Evolutionary conservation across 352 stramenopile genomes (phyloP).

Genomic region (Globisporangium mamillatum): DNA sequence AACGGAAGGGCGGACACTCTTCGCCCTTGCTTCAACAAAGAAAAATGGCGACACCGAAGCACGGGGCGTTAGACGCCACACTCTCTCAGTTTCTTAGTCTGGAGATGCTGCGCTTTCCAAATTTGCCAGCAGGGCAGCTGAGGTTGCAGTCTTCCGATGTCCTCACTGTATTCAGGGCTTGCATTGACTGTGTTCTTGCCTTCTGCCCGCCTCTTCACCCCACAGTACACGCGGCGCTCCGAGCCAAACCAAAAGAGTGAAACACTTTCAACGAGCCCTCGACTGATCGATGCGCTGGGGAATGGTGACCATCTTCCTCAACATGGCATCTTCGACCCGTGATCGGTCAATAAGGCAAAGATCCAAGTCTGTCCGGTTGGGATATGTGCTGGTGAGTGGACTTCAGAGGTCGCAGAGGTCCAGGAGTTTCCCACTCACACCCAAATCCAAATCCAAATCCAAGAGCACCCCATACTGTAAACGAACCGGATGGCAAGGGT

Average conservation of each 20-base stretch:
- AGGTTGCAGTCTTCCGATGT: neutral
- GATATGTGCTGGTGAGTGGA: neutral
- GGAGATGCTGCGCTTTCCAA: neutral
- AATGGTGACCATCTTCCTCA: slow-evolving; percentile 1
- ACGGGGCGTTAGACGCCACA: neutral
- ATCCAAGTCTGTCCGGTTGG: neutral
- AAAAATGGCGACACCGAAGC: neutral
- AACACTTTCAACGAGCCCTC: neutral
- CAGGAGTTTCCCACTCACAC: neutral
- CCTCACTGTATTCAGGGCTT: neutral
- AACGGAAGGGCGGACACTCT: neutral
- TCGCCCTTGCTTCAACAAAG: neutral
- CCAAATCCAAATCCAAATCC: neutral
- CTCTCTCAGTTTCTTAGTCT: neutral
- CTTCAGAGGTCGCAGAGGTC: neutral
- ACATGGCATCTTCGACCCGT: neutral
- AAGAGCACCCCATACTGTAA: neutral
- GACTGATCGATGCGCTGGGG: neutral
- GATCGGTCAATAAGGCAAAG: neutral
- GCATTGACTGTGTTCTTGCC: neutral
- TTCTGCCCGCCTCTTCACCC: neutral
- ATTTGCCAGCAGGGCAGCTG: neutral
- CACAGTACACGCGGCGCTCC: neutral
- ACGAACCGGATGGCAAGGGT: neutral
- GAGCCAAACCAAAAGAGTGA: neutral